phyloP scores from a whole-genome alignment of 805 yeast species.

The Saccharomycopsis sp. region DNA sequence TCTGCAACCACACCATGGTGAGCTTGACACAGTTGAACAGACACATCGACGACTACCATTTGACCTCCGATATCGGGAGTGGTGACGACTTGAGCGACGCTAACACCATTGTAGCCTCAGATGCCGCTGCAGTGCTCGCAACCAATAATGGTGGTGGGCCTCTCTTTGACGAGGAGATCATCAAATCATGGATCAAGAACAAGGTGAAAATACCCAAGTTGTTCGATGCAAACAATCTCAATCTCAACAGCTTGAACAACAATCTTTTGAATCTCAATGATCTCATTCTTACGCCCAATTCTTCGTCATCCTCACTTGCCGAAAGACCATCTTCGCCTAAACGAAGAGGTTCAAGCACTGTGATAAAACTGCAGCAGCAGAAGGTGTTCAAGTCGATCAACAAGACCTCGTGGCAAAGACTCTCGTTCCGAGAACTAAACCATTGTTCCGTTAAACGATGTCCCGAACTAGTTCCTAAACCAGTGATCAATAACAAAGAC shows the following conservation, averaged over 20 bases:
- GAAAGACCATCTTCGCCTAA: background rate
- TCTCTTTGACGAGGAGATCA: constrained; percentile 8
- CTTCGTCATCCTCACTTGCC: constrained; percentile 6
- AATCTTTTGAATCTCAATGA: constrained; percentile 12
- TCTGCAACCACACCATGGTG: constrained; percentile 6
- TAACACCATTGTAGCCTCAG: background rate
- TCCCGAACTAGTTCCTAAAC: background rate
- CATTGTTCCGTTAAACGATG: constrained; percentile 4
- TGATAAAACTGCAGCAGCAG: background rate
- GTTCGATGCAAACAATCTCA: constrained; percentile 4
- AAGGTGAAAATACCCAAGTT: constrained; percentile 14
- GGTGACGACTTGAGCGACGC: background rate
- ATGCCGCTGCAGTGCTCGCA: background rate
- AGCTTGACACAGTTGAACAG: constrained; percentile 8
- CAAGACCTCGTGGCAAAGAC: constrained; percentile 11
- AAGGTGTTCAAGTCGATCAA: constrained; percentile 5
- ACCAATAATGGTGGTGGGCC: background rate
- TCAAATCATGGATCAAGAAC: constrained; percentile 15
- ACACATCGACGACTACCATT: constrained; percentile 14
- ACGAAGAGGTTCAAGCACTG: background rate
- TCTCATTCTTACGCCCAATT: constrained; percentile 6
- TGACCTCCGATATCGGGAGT: background rate
- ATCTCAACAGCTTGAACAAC: constrained; percentile 9
- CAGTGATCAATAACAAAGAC: background rate
- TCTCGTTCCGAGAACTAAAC: constrained; percentile 1